Percentiles rank a stretch among this genome's conserved stretches.
Conservation (phyloP, 495 filamentous ascomycete genomes). For the Clohesyomyces aquaticus region DNA sequence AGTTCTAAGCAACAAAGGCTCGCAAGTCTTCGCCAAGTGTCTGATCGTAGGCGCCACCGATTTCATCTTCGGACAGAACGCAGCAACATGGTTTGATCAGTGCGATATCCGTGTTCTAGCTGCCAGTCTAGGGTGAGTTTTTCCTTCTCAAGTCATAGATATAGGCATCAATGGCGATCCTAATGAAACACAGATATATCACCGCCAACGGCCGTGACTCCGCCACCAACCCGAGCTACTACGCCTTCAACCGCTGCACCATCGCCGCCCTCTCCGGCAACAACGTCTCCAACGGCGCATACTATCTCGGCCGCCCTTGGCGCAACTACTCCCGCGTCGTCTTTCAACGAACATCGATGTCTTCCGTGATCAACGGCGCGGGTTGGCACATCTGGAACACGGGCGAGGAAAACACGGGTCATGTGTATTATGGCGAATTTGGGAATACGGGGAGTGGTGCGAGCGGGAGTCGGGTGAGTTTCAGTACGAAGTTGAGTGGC, state of each 20-base stretch:
- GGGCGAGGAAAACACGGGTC: conserved; percentile 53
- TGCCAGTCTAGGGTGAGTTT: conserved; percentile 48
- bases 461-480: conserved; percentile 60
- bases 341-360: conserved; percentile 61
- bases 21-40: conserved; percentile 59
- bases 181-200: conserved; percentile 16
- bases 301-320: conserved; percentile 70
- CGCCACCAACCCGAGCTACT: conserved; percentile 50
- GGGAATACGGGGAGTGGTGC: conserved; percentile 62
- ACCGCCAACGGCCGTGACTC: conserved; percentile 61
- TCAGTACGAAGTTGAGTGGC: conserved; percentile 53
- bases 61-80: conserved; percentile 68
- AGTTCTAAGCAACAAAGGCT: conserved; percentile 58
- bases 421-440: conserved; percentile 64
- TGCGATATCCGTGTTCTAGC: conserved; percentile 60
- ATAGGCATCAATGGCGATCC: not conserved
- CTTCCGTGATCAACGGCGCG: conserved; percentile 60
- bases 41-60: conserved; percentile 65
- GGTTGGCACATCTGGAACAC: conserved; percentile 65
- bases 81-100: conserved; percentile 64
- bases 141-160: not conserved
- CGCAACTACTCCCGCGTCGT: conserved; percentile 61
- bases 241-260: conserved; percentile 63
- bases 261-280: conserved; percentile 51
- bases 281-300: conserved; percentile 54